Percentiles rank a stretch among this genome's conserved stretches.
phyloP scores from a whole-genome alignment of 352 stramenopile species.

The Phytophthora pluvialis region DNA sequence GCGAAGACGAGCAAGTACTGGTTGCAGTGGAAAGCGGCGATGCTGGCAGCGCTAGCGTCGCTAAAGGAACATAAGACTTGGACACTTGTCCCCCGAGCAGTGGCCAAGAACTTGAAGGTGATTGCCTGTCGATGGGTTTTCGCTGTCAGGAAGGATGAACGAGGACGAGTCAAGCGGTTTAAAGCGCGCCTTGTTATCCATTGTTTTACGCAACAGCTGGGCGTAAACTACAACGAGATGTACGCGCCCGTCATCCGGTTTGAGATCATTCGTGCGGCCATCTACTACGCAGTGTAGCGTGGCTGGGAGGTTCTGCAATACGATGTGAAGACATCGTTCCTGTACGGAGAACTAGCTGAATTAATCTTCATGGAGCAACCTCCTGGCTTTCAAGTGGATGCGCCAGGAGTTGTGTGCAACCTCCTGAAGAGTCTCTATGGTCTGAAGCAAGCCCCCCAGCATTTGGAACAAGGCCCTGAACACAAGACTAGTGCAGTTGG shows the following conservation, averaged over 20 bases:
- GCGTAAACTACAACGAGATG: background rate
- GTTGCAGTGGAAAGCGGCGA: conserved; percentile 4
- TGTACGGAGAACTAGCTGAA: background rate
- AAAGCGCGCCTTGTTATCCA: background rate
- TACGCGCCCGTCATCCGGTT: background rate
- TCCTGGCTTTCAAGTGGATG: background rate
- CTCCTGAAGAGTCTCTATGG: background rate
- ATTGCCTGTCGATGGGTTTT: conserved; percentile 3
- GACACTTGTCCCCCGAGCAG: background rate
- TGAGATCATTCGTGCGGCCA: background rate
- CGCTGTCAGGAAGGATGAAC: conserved; percentile 5
- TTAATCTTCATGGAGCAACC: background rate
- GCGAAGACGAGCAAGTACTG: background rate
- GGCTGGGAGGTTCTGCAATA: background rate
- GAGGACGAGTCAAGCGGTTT: background rate
- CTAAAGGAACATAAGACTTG: conserved; percentile 6
- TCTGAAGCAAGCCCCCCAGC: too few species aligned
- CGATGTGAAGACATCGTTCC: background rate
- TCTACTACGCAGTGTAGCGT: background rate
- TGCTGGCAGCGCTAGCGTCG: background rate
- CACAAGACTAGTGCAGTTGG: too few species aligned
- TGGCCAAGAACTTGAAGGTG: conserved; percentile 1
- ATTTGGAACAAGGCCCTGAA: too few species aligned
- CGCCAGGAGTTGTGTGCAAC: too few species aligned
- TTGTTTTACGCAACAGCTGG: background rate